Percentiles rank a stretch among this genome's conserved stretches.
These are phyloP conservation scores for Lasiosphaeria ovina DNA, from an alignment of 495 filamentous ascomycete species.

Conservation along the genomic window DNA sequence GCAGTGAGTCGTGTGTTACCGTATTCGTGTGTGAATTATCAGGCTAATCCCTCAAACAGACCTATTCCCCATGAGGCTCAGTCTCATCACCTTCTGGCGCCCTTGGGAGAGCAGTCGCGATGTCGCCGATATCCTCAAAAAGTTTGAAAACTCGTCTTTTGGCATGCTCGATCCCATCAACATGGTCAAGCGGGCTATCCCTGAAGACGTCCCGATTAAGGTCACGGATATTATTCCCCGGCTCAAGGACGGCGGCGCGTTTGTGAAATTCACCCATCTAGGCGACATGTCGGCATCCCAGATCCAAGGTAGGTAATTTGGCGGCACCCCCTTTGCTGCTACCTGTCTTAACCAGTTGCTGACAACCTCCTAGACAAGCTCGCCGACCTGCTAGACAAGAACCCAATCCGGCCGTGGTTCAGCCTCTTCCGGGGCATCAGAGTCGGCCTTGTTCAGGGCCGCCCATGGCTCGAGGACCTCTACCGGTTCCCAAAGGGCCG, in stretches of 20 bases:
- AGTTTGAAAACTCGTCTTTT: conserved; percentile 57
- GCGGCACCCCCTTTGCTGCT: neutral
- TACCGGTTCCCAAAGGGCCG: conserved; percentile 73
- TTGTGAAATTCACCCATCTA: conserved; percentile 78
- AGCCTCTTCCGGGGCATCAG: conserved; percentile 73
- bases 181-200: conserved; percentile 62
- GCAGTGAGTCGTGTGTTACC: conserved; percentile 57
- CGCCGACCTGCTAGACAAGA: conserved; percentile 55
- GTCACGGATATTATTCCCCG: conserved; percentile 78
- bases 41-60: conserved; percentile 47
- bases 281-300: conserved; percentile 51
- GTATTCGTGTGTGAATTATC: too few species aligned
- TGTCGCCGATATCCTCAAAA: conserved; percentile 59
- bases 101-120: conserved; percentile 55
- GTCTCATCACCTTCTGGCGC: conserved; percentile 60
- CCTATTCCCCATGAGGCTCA: conserved; percentile 77
- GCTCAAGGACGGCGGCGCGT: conserved; percentile 88
- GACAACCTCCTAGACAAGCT: conserved; percentile 18
- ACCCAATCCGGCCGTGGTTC: conserved; percentile 84
- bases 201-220: conserved; percentile 56
- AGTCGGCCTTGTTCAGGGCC: conserved; percentile 68
- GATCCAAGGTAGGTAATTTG: conserved; percentile 48
- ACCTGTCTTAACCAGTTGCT: neutral
- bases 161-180: conserved; percentile 61
- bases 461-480: conserved; percentile 94